These are phyloP conservation scores for Cladobotryum protrusum DNA, from an alignment of 2,329 filamentous ascomycete species.

Conservation along the genomic window DNA sequence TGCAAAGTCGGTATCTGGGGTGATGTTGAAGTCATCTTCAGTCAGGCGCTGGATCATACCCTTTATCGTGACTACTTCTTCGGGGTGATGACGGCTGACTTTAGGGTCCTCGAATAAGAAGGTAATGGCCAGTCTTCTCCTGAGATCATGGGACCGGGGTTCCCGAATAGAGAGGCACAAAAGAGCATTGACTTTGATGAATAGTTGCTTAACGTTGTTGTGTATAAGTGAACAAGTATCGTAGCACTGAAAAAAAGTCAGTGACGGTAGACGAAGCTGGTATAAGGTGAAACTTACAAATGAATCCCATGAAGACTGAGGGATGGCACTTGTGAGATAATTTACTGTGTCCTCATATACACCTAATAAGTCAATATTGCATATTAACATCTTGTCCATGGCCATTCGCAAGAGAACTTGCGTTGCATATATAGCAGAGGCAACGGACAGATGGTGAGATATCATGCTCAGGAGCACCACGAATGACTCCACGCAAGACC, in stretches of 20 bases:
- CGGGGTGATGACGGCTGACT: conserved; percentile 35
- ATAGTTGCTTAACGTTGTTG: conserved; percentile 36
- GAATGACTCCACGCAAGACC: conserved; percentile 39
- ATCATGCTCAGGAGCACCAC: conserved; percentile 36
- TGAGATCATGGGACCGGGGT: conserved; percentile 49
- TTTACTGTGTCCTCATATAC: conserved; percentile 38
- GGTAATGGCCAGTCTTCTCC: conserved; percentile 58
- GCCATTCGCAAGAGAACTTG: conserved; percentile 49
- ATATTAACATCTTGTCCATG: conserved; percentile 45
- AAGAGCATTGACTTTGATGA: conserved; percentile 54
- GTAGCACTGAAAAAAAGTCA: conserved; percentile 39
- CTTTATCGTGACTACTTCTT: conserved; percentile 36
- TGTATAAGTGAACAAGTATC: conserved; percentile 43
- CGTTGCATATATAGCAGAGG: conserved; percentile 33
- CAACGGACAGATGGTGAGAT: conserved; percentile 29
- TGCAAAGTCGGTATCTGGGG: conserved; percentile 57
- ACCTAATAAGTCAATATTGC: conserved; percentile 35
- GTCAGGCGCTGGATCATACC: conserved; percentile 41
- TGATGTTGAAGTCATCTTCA: conserved; percentile 45
- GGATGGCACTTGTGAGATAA: conserved; percentile 38
- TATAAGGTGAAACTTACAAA: conserved; percentile 32
- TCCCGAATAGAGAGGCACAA: conserved; percentile 50
- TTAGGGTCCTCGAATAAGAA: conserved; percentile 51
- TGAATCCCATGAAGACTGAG: conserved; percentile 30
- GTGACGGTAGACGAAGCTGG: conserved; percentile 5